These are phyloP conservation scores for Tulasnella sp. DNA, from an alignment of 768 basidiomycete genomes.

Conservation along the genomic window DNA sequence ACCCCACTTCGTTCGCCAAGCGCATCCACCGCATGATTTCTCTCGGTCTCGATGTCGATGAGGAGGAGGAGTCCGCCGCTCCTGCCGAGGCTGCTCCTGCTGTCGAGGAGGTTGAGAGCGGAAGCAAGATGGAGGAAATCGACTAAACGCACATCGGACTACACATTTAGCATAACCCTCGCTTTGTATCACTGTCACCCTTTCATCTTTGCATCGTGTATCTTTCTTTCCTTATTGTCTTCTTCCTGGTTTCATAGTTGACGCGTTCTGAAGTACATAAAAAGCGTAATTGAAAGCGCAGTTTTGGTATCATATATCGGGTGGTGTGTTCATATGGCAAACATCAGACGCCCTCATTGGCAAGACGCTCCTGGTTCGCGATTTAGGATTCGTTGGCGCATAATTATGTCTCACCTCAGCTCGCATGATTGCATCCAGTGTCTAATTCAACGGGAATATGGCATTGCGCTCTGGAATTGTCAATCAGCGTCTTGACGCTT, in stretches of 20 bases:
- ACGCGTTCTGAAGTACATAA: neutral
- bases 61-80: constrained; percentile 45
- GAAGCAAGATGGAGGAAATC: constrained; percentile 96
- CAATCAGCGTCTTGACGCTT: too few species aligned
- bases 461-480: too few species aligned
- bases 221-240: neutral
- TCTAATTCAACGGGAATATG: too few species aligned
- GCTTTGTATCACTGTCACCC: neutral
- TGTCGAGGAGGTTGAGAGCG: constrained; percentile 36
- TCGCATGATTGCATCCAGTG: too few species aligned
- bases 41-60: constrained; percentile 81
- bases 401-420: too few species aligned
- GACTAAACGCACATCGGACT: constrained; percentile 2
- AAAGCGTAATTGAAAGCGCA: constrained; percentile 9
- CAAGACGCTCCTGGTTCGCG: too few species aligned
- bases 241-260: neutral
- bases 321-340: too few species aligned
- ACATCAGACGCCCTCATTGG: too few species aligned
- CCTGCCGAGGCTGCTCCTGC: constrained; percentile 30
- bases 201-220: constrained; percentile 5
- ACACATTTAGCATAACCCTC: neutral
- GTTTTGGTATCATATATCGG: neutral
- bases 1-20: constrained; percentile 88
- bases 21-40: constrained; percentile 97
- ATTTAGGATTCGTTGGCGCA: too few species aligned